These are phyloP conservation scores for Scorias spongiosa DNA, from an alignment of 2,329 filamentous ascomycete genomes.

Conservation along the genomic window DNA sequence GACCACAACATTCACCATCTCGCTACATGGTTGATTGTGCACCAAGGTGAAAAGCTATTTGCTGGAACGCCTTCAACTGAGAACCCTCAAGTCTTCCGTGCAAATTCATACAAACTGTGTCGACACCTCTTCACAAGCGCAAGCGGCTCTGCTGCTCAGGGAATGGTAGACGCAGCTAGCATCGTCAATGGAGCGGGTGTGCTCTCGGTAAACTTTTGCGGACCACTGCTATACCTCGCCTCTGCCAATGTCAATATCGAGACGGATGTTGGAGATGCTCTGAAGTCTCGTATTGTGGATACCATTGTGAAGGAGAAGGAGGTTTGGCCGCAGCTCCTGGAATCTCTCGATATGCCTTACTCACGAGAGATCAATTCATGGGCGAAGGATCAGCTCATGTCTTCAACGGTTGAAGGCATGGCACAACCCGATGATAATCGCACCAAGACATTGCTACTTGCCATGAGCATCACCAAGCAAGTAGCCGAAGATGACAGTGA, in stretches of 20 bases:
- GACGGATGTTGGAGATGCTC: neutral
- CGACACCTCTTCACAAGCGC: neutral
- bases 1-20: neutral
- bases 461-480: neutral
- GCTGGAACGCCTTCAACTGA: neutral
- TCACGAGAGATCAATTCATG: constrained; percentile 14
- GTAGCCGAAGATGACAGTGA: neutral
- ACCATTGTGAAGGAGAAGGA: constrained; percentile 26
- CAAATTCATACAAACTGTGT: neutral
- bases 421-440: neutral
- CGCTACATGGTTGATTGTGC: neutral
- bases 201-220: neutral
- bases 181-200: neutral
- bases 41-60: neutral
- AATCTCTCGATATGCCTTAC: constrained; percentile 18
- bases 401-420: neutral
- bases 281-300: constrained; percentile 14
- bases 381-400: constrained; percentile 20
- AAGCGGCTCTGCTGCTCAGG: neutral
- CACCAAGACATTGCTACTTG: neutral
- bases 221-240: neutral
- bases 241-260: neutral
- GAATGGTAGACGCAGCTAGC: neutral
- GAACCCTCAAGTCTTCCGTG: neutral
- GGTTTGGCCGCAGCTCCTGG: constrained; percentile 29